Evolutionary conservation across 495 filamentous ascomycete genomes (phyloP).

Genomic region (Aspergillus mulundensis): DNA sequence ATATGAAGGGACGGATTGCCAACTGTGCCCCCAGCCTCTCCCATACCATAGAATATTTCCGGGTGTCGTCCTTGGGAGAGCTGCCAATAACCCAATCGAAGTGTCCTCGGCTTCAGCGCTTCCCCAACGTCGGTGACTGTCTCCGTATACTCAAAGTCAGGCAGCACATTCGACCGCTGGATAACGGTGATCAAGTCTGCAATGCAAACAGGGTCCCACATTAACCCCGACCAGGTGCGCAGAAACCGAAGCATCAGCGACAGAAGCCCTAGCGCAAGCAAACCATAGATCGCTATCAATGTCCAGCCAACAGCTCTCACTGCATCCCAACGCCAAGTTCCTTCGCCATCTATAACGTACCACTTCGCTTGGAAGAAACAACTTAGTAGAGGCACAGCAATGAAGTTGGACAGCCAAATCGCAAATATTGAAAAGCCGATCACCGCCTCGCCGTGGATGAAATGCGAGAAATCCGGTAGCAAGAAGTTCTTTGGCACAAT

Average conservation of each 20-base stretch:
- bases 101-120: constrained; percentile 43
- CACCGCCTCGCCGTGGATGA: constrained; percentile 49
- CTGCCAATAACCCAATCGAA: constrained; percentile 81
- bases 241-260: constrained; percentile 49
- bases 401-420: constrained; percentile 60
- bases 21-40: constrained; percentile 54
- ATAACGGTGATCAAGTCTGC: constrained; percentile 74
- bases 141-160: constrained; percentile 61
- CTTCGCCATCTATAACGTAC: constrained; percentile 37
- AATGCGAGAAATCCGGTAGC: constrained; percentile 55
- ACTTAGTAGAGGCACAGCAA: constrained; percentile 62
- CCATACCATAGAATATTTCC: constrained; percentile 62
- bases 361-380: constrained; percentile 59
- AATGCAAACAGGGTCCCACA: constrained; percentile 79
- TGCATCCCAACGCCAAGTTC: constrained; percentile 70
- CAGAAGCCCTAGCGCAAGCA: constrained; percentile 55
- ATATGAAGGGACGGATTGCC: constrained; percentile 53
- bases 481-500: constrained; percentile 51
- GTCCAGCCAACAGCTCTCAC: constrained; percentile 76
- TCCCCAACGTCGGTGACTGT: constrained; percentile 46
- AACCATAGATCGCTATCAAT: constrained; percentile 66
- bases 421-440: constrained; percentile 51
- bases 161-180: constrained; percentile 71
- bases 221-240: constrained; percentile 62
- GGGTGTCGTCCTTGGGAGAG: constrained; percentile 47